Evolutionary conservation across 208 protist genomes (phyloP).

Genomic region (Crithidia fasciculata): DNA sequence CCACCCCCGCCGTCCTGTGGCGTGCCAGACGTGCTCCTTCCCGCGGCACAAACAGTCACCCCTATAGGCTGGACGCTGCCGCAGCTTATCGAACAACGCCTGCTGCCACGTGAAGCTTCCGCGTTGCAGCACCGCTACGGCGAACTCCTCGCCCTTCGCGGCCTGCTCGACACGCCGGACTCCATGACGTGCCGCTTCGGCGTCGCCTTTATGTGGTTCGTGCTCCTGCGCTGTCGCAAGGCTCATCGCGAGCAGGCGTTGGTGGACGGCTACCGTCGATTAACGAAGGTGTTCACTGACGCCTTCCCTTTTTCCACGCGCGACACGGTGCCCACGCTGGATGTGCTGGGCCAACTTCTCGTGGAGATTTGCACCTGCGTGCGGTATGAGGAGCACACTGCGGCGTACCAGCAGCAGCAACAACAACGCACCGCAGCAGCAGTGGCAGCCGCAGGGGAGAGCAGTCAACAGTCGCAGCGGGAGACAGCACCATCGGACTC

Average conservation of each 20-base stretch:
- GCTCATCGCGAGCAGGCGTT: slow-evolving; percentile 30
- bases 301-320: slow-evolving; percentile 14
- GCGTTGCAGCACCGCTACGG: slow-evolving; percentile 21
- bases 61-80: slow-evolving; percentile 24
- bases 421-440: background rate
- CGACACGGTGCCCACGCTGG: slow-evolving; percentile 31
- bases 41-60: slow-evolving; percentile 18
- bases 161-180: slow-evolving; percentile 20
- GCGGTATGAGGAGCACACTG: background rate
- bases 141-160: slow-evolving; percentile 23
- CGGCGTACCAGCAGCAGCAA: background rate
- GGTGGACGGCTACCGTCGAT: slow-evolving; percentile 21
- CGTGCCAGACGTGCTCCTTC: slow-evolving; percentile 22
- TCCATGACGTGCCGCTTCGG: slow-evolving; percentile 23
- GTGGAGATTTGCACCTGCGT: slow-evolving; percentile 26
- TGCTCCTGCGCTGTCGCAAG: slow-evolving; percentile 34
- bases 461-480: background rate
- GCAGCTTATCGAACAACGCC: slow-evolving; percentile 27
- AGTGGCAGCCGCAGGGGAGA: background rate
- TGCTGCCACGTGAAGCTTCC: slow-evolving; percentile 24
- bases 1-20: background rate
- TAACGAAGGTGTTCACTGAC: slow-evolving; percentile 17
- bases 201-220: slow-evolving; percentile 25
- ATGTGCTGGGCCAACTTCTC: slow-evolving; percentile 33
- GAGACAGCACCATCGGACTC: no score